Conservation (phyloP, 2,329 filamentous ascomycete genomes). For the Leptosphaerulina australis region DNA sequence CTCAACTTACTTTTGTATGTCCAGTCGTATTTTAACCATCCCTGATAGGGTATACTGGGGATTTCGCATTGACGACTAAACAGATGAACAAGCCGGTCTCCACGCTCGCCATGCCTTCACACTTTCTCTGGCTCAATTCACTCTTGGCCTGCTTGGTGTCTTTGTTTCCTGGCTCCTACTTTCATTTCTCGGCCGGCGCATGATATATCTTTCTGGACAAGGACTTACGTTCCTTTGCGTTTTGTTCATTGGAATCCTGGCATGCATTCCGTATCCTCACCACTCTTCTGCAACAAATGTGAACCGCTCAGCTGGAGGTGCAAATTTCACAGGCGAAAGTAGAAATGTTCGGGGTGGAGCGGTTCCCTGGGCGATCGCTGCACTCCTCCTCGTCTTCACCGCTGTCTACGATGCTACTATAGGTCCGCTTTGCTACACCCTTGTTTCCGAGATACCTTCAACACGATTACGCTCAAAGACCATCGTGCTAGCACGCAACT, state of each 20-base stretch:
- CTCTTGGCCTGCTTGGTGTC: constrained; percentile 55
- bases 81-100: constrained; percentile 27
- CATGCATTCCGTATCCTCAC: constrained; percentile 2
- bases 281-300: neutral
- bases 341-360: neutral
- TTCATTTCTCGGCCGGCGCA: constrained; percentile 74
- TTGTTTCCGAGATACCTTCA: constrained; percentile 81
- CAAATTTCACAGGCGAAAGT: neutral
- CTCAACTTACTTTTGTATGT: constrained; percentile 50
- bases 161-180: constrained; percentile 80
- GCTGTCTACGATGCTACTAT: constrained; percentile 21
- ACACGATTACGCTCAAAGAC: constrained; percentile 85
- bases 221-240: constrained; percentile 66
- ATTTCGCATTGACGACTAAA: neutral
- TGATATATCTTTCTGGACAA: constrained; percentile 72
- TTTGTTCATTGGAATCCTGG: constrained; percentile 78
- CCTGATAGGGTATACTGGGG: neutral
- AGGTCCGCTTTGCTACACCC: constrained; percentile 60
- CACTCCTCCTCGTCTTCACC: constrained; percentile 18
- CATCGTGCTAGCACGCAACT: constrained; percentile 77
- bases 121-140: constrained; percentile 62
- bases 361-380: constrained; percentile 17
- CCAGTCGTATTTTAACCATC: neutral
- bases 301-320: neutral
- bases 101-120: constrained; percentile 65